Evolutionary conservation across 2,329 filamentous ascomycete genomes (phyloP).

Genomic region (Macrophomina phaseolina): DNA sequence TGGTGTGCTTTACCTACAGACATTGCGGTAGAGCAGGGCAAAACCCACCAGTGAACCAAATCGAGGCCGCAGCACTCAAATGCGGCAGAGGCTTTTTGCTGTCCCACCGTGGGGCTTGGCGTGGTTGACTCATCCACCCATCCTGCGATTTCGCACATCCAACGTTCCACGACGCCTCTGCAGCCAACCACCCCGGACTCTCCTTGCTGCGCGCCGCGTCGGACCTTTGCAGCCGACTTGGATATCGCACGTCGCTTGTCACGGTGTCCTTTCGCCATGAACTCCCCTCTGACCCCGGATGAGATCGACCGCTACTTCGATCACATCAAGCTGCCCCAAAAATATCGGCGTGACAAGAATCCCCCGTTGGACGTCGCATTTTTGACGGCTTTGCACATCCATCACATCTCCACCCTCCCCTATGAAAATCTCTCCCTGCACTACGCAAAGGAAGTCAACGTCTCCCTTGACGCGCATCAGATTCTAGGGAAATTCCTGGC

Average conservation of each 20-base stretch:
- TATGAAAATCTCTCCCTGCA: slow-evolving; percentile 65
- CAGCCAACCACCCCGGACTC: neutral
- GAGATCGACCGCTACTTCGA: slow-evolving; percentile 43
- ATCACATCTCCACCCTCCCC: slow-evolving; percentile 57
- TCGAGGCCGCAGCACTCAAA: neutral
- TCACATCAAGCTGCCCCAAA: slow-evolving; percentile 40
- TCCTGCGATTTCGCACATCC: neutral
- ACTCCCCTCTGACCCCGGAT: slow-evolving; percentile 27
- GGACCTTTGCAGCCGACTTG: neutral
- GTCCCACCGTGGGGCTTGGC: slow-evolving; percentile 1
- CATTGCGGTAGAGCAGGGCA: too few species aligned
- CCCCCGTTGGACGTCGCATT: slow-evolving; percentile 25
- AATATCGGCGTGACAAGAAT: slow-evolving; percentile 30
- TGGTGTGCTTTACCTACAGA: too few species aligned
- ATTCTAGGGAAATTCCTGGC: slow-evolving; percentile 59
- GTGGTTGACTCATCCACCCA: slow-evolving; percentile 1
- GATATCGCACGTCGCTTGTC: neutral
- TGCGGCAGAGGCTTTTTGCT: neutral
- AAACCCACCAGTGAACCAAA: too few species aligned
- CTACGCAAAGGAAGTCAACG: slow-evolving; percentile 46
- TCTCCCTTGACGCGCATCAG: slow-evolving; percentile 52
- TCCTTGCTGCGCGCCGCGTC: neutral
- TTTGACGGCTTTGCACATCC: slow-evolving; percentile 31
- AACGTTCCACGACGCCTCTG: neutral
- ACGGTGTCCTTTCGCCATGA: neutral